Base-by-base conservation (phyloP, 1,284 basidiomycete genomes). In the Apiotrichum sp. region DNA sequence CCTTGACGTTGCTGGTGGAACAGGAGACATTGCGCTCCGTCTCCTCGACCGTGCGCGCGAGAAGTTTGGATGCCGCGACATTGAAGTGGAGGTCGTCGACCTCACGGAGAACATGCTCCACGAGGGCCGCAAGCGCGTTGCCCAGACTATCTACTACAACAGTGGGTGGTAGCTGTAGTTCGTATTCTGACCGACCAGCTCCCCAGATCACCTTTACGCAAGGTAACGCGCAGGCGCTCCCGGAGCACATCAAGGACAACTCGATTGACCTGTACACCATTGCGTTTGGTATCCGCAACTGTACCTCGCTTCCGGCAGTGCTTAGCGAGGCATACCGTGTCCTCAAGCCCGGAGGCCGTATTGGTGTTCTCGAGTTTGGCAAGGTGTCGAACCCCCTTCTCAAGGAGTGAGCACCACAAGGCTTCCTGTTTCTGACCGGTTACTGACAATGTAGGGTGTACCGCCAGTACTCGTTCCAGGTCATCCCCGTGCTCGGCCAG, bases 251-350 rank as follows among this genome's bases (percentile, higher is more conserved):
- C 62, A 78, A 81, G 10, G 84, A 87, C 67, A 84, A 91, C 74
- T 84, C 88, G 14, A 89, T 96, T 64, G 93, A 99, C 77, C 79
- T 98, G 14, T 99, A 97, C 79, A 99, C 96, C 29, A 98, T 99
- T 70, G 93, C 96, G 0, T 99, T 99, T 71, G 95, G 96, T 36
- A 98, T 98, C 65, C 83, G 96, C 51, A 99, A 99, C 74, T 96
- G 91, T 80, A 99, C 96, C 8, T 90, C 90, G 54, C 84, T 98
- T 61, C 87, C 89, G 9, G 85, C 84, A 31, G 96, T 93, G 14
- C 80, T 99, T 44, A 80, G 82, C 58, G 93, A 98, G 74, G 96
- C 96, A 4, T 81, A 96, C 74, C 84, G 96, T 16, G 93, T 98
- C 10, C 82, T 99, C 52, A 98, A 96, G 76, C 95, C 95, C 0